These are phyloP conservation scores for Sugiyamaella smithiae DNA, from an alignment of 805 yeast species.

Conservation along the genomic window DNA sequence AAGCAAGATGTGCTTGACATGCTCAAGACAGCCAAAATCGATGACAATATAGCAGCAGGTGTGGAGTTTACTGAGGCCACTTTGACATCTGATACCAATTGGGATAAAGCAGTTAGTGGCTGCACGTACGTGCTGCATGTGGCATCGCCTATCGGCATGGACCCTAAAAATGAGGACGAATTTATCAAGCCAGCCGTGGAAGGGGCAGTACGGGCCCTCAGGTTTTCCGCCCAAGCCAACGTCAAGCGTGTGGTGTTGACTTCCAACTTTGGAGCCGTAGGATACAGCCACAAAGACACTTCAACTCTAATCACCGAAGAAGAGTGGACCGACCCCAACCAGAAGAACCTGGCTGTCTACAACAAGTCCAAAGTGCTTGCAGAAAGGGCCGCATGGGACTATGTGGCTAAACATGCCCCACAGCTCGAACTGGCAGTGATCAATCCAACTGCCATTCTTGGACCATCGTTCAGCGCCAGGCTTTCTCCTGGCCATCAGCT, in stretches of 20 bases:
- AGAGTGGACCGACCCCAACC: slow-evolving; percentile 1
- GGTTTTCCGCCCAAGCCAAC: slow-evolving; percentile 39
- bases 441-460: slow-evolving; percentile 33
- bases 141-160: not conserved
- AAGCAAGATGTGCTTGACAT: slow-evolving; percentile 1
- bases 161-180: slow-evolving; percentile 34
- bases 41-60: not conserved
- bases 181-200: slow-evolving; percentile 46
- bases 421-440: slow-evolving; percentile 27
- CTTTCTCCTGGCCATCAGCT: not conserved
- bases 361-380: slow-evolving; percentile 52
- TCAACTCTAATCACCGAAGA: not conserved
- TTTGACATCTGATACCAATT: not conserved
- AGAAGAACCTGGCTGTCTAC: slow-evolving; percentile 10
- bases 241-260: slow-evolving; percentile 45
- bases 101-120: not conserved
- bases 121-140: not conserved
- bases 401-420: slow-evolving; percentile 34
- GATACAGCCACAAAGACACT: slow-evolving; percentile 34
- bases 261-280: slow-evolving; percentile 49
- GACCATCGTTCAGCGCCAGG: slow-evolving; percentile 24
- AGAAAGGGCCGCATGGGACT: slow-evolving; percentile 57
- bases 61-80: not conserved
- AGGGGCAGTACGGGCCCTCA: slow-evolving; percentile 44
- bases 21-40: not conserved